These are phyloP conservation scores for Coprinellus micaceus DNA, from an alignment of 768 basidiomycete species.

Conservation along the genomic window DNA sequence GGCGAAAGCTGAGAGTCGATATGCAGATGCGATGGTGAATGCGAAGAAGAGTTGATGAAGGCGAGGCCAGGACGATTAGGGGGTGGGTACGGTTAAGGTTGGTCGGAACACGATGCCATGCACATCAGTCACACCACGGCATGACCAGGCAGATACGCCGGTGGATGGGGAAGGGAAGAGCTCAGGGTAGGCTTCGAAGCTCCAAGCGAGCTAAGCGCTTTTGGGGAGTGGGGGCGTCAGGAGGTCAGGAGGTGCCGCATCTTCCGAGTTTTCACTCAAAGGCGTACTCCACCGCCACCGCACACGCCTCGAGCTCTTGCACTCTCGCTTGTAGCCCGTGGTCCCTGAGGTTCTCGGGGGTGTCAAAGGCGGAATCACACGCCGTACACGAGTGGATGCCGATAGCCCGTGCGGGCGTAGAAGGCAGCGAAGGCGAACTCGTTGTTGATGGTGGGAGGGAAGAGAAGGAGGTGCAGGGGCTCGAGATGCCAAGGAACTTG, in stretches of 20 bases:
- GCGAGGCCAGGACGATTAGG: not conserved
- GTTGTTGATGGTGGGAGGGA: conserved; percentile 1
- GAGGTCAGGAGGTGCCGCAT: not conserved
- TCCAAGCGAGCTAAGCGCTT: not conserved
- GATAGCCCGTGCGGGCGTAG: conserved; percentile 28
- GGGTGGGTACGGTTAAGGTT: not conserved
- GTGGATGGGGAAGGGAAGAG: too few relatives aligned
- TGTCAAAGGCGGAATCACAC: conserved; percentile 65
- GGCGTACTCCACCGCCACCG: conserved; percentile 69
- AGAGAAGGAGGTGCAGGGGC: not conserved
- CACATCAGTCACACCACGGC: too few relatives aligned
- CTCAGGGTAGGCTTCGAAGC: not conserved
- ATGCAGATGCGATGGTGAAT: not conserved
- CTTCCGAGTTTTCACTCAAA: conserved; percentile 42
- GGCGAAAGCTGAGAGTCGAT: not conserved
- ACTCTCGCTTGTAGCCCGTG: conserved; percentile 48
- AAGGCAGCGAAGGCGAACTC: conserved; percentile 32
- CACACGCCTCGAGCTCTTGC: conserved; percentile 63
- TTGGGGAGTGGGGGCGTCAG: not conserved
- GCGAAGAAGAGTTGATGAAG: not conserved
- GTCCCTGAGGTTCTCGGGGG: conserved; percentile 53
- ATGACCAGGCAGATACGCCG: too few relatives aligned
- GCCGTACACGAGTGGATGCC: conserved; percentile 67
- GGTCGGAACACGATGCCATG: too few relatives aligned
- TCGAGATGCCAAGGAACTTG: conserved; percentile 12